phyloP scores from a whole-genome alignment of 768 basidiomycete genomes.

The Amanita thiersii region DNA sequence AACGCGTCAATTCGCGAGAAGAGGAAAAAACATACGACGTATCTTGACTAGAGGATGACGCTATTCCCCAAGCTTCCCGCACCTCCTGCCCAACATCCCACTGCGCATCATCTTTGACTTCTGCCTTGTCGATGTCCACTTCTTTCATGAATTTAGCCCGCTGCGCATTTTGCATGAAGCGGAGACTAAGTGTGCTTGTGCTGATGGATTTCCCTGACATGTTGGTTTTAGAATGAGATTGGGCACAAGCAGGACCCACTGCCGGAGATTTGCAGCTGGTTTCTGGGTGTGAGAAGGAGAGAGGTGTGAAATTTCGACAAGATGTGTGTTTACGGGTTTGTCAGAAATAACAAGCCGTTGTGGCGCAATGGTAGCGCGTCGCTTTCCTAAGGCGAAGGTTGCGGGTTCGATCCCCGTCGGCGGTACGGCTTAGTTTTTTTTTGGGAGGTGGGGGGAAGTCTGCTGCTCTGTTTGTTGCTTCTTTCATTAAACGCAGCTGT shows the following conservation, averaged over 20 bases:
- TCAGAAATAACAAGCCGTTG: too few species aligned
- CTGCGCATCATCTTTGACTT: conserved; percentile 53
- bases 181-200: conserved; percentile 53
- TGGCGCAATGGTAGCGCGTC: conserved; percentile 11
- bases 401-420: conserved; percentile 11
- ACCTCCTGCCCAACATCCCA: conserved; percentile 54
- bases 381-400: conserved; percentile 11
- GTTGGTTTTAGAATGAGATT: too few species aligned
- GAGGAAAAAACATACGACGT: conserved; percentile 13
- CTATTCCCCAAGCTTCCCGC: conserved; percentile 42
- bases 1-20: conserved; percentile 1
- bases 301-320: too few species aligned
- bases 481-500: too few species aligned
- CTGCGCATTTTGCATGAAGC: conserved; percentile 69
- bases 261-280: too few species aligned
- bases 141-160: conserved; percentile 42
- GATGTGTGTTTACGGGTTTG: too few species aligned
- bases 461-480: too few species aligned
- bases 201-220: conserved; percentile 50
- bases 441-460: too few species aligned
- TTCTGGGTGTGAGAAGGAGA: too few species aligned
- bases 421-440: conserved; percentile 1
- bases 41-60: conserved; percentile 10
- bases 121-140: conserved; percentile 42
- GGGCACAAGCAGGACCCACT: too few species aligned